Base-by-base conservation (phyloP, 805 yeast species). In the Torulaspora franciscae region DNA sequence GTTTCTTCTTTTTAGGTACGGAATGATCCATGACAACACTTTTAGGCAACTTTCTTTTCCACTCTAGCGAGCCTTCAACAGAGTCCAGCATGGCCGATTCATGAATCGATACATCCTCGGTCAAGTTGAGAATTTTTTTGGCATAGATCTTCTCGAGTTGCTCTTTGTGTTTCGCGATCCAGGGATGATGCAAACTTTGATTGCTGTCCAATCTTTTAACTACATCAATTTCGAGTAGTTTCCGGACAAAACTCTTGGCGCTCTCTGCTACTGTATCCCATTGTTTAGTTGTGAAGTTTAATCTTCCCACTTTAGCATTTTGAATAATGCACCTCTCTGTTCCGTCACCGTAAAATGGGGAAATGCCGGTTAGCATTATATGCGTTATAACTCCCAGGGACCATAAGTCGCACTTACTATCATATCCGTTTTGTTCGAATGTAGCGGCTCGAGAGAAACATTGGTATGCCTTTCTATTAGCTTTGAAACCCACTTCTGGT, bases 371-470 rank as follows among this genome's bases (percentile, higher is more conserved):
- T 11, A 81, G 61, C 61, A 82, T 62, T 9, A 81, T 77, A 60
- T 80, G 80, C 3, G 73, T 55, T 11, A 81, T 73, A 0, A 82
- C 74, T 0, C 88, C 88, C 3, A 82, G 54, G 1, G 88, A 81
- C 89, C 88, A 82, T 30, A 80, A 59, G 59, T 82, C 88, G 56
- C 85, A 80, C 54, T 77, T 78, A 25, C 62, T 64, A 47, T 72
- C 75, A 54, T 81, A 80, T 0, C 81, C 81, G 13, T 53, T 46
- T 40, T 56, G 58, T 11, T 52, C 59, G 19, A 50, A 37, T 1
- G 61, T 58, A 8, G 56, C 64, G 9, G 54, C 59, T 23, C 59
- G 50, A 7, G 65, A 56, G 39, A 55, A 57, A n/a, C 48, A 43
- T 30, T 56, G 52, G 36, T 57, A 54, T 2, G 63, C 59, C 30